These are phyloP conservation scores for Aspergillus tubingensis DNA, from an alignment of 2,329 filamentous ascomycete species.

Conservation along the genomic window DNA sequence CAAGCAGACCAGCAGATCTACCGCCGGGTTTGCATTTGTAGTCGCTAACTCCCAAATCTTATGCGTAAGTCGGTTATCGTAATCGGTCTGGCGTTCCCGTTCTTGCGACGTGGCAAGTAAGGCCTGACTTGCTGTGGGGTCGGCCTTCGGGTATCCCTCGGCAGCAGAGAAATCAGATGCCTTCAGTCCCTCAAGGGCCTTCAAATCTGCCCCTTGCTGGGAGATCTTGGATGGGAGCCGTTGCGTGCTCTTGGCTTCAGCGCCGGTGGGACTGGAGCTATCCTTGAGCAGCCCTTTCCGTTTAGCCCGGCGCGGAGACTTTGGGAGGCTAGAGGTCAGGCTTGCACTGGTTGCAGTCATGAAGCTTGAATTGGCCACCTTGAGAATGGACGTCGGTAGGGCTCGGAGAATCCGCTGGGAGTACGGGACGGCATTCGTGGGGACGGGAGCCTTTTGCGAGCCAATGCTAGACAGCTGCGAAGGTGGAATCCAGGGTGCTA, in stretches of 20 bases:
- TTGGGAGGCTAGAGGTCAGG: constrained; percentile 75
- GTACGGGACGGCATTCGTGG: constrained; percentile 83
- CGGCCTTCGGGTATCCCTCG: constrained; percentile 16
- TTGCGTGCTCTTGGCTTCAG: constrained; percentile 50
- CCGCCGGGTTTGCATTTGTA: constrained; percentile 86
- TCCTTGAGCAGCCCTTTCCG: constrained; percentile 53
- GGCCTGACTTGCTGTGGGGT: constrained; percentile 9
- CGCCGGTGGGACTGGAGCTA: constrained; percentile 44
- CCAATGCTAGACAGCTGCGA: constrained; percentile 85
- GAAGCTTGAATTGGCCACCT: constrained; percentile 92
- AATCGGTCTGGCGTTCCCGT: constrained; percentile 51
- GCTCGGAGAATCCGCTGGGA: constrained; percentile 89
- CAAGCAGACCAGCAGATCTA: constrained; percentile 88
- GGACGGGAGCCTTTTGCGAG: constrained; percentile 71
- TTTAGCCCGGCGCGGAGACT: constrained; percentile 62
- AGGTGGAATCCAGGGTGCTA: constrained; percentile 90
- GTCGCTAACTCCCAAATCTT: constrained; percentile 94
- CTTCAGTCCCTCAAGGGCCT: constrained; percentile 21
- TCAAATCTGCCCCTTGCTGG: constrained; percentile 22
- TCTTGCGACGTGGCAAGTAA: constrained; percentile 31
- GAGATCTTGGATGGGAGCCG: constrained; percentile 20
- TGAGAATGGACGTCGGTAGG: constrained; percentile 85
- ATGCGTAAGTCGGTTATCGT: constrained; percentile 84
- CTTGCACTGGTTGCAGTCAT: constrained; percentile 89
- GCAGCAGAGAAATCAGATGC: constrained; percentile 19